A percentile compares a stretch with the other conserved stretches of the same genome.
Evolutionary conservation across 164 flowering plant genomes (phyloP).

Genomic region (Vitis riparia): DNA sequence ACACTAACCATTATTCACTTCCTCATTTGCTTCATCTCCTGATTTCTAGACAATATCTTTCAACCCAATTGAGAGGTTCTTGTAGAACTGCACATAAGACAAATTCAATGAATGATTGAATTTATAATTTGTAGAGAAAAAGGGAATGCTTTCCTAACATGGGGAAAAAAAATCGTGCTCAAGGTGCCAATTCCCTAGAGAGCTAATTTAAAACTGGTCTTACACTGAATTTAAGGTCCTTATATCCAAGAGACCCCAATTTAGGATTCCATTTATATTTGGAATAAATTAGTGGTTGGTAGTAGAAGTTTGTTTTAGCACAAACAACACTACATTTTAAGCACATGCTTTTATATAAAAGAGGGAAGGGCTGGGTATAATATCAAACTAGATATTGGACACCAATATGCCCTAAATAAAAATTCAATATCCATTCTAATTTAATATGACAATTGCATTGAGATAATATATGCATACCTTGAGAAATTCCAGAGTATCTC

Average conservation of each 20-base stretch:
- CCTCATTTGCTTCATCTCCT: slow-evolving; percentile 26
- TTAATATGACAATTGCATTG: neutral
- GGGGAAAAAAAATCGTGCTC: neutral
- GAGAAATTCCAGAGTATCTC: slow-evolving; percentile 97
- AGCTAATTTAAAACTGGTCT: neutral
- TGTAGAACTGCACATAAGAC: slow-evolving; percentile 41
- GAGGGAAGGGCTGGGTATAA: no score
- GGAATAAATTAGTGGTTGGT: no score
- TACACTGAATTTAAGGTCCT: no score
- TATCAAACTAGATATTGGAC: no score
- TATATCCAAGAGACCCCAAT: no score
- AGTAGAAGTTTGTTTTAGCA: no score
- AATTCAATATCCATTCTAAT: neutral
- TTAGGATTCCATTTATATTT: no score
- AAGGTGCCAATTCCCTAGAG: neutral
- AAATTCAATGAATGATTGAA: neutral
- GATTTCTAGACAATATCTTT: slow-evolving; percentile 55
- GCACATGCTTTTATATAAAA: no score
- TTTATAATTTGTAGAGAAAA: neutral
- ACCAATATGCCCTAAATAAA: neutral
- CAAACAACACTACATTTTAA: no score
- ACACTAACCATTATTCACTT: slow-evolving; percentile 22
- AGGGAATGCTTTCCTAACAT: neutral
- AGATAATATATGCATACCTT: slow-evolving; percentile 47
- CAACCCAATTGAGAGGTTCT: slow-evolving; percentile 39